Percentiles rank a stretch among this genome's conserved stretches.
Conservation (phyloP, 495 filamentous ascomycete species). For the Xylaria scruposa region DNA sequence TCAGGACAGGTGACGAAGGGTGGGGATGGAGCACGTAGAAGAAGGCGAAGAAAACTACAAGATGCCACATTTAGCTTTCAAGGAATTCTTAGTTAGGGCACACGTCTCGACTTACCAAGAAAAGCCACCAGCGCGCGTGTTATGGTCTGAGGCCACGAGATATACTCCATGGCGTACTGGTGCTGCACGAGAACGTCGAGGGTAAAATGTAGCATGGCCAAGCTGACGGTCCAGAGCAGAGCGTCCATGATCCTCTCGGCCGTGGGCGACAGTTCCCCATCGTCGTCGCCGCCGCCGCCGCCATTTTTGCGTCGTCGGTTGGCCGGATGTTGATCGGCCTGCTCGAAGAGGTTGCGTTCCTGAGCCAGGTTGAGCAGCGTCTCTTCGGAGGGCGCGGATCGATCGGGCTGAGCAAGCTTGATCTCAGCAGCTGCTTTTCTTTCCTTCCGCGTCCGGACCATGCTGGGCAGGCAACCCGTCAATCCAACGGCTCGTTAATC, state of each 20-base stretch:
- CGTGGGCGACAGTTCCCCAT: constrained; percentile 43
- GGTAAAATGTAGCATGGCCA: constrained; percentile 84
- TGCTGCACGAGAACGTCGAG: constrained; percentile 89
- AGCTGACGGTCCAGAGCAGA: constrained; percentile 70
- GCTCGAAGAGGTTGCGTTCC: constrained; percentile 58
- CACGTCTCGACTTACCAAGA: constrained; percentile 48
- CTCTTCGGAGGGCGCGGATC: constrained; percentile 57
- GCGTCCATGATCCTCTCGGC: constrained; percentile 64
- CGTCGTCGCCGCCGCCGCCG: constrained; percentile 39
- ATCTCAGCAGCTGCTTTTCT: constrained; percentile 56
- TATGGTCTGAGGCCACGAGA: constrained; percentile 64
- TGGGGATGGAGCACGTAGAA: constrained; percentile 67
- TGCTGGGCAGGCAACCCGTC: constrained; percentile 26
- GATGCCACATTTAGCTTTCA: constrained; percentile 34
- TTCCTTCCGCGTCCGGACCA: constrained; percentile 57
- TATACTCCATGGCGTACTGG: constrained; percentile 81
- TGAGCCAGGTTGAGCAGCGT: constrained; percentile 71
- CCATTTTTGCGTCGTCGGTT: constrained; percentile 36
- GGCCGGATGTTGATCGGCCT: constrained; percentile 43
- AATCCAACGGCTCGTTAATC: neutral
- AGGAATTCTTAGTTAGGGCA: neutral
- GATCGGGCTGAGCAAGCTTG: constrained; percentile 66
- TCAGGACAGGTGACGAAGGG: constrained; percentile 45
- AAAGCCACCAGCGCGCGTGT: constrained; percentile 57
- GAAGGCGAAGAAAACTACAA: constrained; percentile 65